A percentile compares a stretch with the other conserved stretches of the same genome.
phyloP scores from a whole-genome alignment of 1,139 yeast genomes.

The Taiozyma sp. region DNA sequence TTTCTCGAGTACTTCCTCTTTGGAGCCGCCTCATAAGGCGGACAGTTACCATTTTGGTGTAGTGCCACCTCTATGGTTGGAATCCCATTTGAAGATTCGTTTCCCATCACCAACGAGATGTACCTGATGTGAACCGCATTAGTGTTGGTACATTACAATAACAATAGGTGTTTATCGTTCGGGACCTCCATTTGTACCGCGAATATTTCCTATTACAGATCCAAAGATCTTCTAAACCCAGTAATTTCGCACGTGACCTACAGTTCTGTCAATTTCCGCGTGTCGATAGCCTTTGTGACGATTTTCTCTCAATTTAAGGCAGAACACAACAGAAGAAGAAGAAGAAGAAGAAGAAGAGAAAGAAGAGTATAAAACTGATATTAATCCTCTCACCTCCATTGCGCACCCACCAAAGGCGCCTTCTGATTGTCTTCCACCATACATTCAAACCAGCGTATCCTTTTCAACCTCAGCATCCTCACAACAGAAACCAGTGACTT shows the following conservation, averaged over 20 bases:
- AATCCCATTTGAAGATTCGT: not conserved
- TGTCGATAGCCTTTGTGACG: not conserved
- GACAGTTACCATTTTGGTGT: not conserved
- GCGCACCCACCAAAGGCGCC: not conserved
- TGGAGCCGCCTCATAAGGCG: not conserved
- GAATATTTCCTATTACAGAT: too few species aligned
- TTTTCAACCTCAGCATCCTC: not conserved
- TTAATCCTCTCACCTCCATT: not conserved
- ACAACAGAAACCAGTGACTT: not conserved
- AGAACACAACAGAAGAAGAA: too few species aligned
- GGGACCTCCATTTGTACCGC: too few species aligned
- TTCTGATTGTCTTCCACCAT: not conserved
- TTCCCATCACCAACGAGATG: not conserved
- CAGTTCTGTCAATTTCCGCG: not conserved
- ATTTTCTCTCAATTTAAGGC: not conserved
- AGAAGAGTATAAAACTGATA: too few species aligned
- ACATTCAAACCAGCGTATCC: not conserved
- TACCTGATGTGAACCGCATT: too few species aligned
- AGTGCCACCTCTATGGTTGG: not conserved
- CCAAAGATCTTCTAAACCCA: too few species aligned
- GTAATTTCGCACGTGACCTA: too few species aligned
- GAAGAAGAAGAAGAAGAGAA: too few species aligned
- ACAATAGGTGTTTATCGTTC: too few species aligned
- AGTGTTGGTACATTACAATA: not conserved
- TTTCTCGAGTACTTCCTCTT: slow-evolving; percentile 28